A percentile compares a stretch with the other conserved stretches of the same genome.
Evolutionary conservation across 1,139 yeast genomes (phyloP).

Genomic region (Petasospora rhodanensis): DNA sequence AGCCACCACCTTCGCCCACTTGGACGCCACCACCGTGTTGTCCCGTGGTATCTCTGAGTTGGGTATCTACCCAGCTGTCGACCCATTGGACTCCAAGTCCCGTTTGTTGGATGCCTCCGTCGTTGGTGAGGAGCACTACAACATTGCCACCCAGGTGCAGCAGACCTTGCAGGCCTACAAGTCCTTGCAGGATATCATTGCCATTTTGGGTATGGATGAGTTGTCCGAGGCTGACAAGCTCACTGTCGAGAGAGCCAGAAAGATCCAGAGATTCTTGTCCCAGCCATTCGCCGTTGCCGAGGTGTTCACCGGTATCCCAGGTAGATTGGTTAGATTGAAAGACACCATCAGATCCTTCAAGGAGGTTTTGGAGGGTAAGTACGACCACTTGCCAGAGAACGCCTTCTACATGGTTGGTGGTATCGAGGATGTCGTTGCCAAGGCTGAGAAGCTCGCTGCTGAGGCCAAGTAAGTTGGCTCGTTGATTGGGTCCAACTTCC

Average conservation of each 20-base stretch:
- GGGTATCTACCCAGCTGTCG: conserved; percentile 99
- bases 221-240: conserved; percentile 97
- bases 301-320: conserved; percentile 99
- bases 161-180: conserved; percentile 99
- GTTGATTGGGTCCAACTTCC: too few relatives aligned
- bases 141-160: conserved; percentile 91
- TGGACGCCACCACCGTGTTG: conserved; percentile 99
- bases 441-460: conserved; percentile 98
- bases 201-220: conserved; percentile 99
- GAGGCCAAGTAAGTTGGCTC: conserved; percentile 80
- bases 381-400: conserved; percentile 97
- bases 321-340: conserved; percentile 94
- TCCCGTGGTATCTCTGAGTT: conserved; percentile 99
- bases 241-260: conserved; percentile 99
- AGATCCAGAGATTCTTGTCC: conserved; percentile 99
- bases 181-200: conserved; percentile 99
- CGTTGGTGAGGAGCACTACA: conserved; percentile 98
- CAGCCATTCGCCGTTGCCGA: conserved; percentile 99
- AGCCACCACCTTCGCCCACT: conserved; percentile 99
- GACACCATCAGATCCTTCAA: conserved; percentile 93
- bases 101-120: conserved; percentile 96
- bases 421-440: conserved; percentile 95
- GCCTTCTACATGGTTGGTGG: conserved; percentile 99
- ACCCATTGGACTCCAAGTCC: conserved; percentile 98
- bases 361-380: conserved; percentile 97